A percentile compares a stretch with the other conserved stretches of the same genome.
phyloP scores from a whole-genome alignment of 495 filamentous ascomycete genomes.

The Terfezia claveryi region DNA sequence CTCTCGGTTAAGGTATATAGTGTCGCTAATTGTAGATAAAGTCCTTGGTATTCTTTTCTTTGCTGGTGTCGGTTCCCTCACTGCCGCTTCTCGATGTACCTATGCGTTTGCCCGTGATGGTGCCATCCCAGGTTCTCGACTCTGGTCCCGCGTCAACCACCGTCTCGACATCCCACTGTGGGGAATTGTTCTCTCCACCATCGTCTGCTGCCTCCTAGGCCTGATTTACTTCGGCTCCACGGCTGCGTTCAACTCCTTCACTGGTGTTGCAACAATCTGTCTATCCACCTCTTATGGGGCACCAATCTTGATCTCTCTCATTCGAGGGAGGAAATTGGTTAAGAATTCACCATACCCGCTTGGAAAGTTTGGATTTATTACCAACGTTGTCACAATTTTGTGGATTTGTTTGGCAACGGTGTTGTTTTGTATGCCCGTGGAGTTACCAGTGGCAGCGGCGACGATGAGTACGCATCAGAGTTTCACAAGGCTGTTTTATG shows the following conservation, averaged over 20 bases:
- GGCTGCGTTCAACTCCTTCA: conserved; percentile 44
- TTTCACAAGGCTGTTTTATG: conserved; percentile 1
- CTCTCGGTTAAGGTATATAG: neutral
- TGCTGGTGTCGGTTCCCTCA: conserved; percentile 36
- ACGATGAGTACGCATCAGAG: conserved; percentile 26
- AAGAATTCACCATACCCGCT: conserved; percentile 33
- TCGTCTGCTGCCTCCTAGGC: conserved; percentile 33
- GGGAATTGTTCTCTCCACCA: conserved; percentile 34
- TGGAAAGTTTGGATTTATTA: conserved; percentile 37
- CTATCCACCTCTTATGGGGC: conserved; percentile 39
- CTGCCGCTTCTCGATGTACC: conserved; percentile 35
- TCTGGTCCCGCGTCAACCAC: conserved; percentile 39
- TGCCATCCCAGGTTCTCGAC: conserved; percentile 42
- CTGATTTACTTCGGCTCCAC: conserved; percentile 40
- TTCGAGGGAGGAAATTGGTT: conserved; percentile 40
- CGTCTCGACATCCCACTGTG: conserved; percentile 34
- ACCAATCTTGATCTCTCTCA: conserved; percentile 36
- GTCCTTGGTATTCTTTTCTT: conserved; percentile 45
- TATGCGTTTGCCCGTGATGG: conserved; percentile 41
- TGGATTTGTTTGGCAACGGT: conserved; percentile 42
- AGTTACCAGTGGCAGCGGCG: conserved; percentile 27
- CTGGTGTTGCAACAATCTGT: conserved; percentile 43
- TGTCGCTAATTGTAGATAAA: conserved; percentile 2
- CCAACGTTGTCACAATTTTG: conserved; percentile 41
- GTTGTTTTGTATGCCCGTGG: conserved; percentile 30